Base-by-base conservation (phyloP, 2,329 filamentous ascomycete genomes). In the Thelonectria rubi region DNA sequence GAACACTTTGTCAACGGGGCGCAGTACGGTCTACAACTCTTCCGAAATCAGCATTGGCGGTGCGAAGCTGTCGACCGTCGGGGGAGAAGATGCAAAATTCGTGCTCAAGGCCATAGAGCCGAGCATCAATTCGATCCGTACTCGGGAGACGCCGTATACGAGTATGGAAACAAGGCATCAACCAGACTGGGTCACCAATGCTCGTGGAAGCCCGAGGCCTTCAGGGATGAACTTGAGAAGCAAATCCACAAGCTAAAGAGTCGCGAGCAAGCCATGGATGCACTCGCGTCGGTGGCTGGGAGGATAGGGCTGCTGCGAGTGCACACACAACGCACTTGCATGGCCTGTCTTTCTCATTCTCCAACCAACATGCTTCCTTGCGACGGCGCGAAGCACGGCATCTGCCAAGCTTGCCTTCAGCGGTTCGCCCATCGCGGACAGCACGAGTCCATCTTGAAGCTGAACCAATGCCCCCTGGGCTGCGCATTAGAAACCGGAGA, bases 331-430 rank as follows among this genome's bases (percentile, higher is more conserved):
- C 18, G 45, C 15, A 66, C 64, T 0, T 66, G 62, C 4, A 50
- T 66, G 3, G 37, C 32, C 0, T 66, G 64, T 26, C 15, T 66
- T 2, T 57, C 54, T 0, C 43, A 62, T 11, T 62, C 58, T 1
- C 62, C 62, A 4, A 64, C 62, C 1, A 64, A 65, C 7, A 59
- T 66, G 58, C 58, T 64, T 37, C 64, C 64, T 1, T 66, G 64
- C 9, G 14, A 30, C 1, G 21, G 43, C 1, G n/a, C 18, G 1
- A 39, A 59, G 7, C 64, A 66, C 6, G 64, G 58, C 0, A 55
- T 66, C 14, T 66, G 64, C 5, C 39, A 64, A 3, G 17, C 7
- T 1, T 66, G 64, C 15, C 43, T 66, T 12, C 47, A 56, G 0
- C 32, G 52, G 1, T 62, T 59, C 42, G 17, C 47, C 17, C 7